Evolutionary conservation across 1,139 yeast genomes (phyloP).

Genomic region (Yamadazyma spencermartinsiae): DNA sequence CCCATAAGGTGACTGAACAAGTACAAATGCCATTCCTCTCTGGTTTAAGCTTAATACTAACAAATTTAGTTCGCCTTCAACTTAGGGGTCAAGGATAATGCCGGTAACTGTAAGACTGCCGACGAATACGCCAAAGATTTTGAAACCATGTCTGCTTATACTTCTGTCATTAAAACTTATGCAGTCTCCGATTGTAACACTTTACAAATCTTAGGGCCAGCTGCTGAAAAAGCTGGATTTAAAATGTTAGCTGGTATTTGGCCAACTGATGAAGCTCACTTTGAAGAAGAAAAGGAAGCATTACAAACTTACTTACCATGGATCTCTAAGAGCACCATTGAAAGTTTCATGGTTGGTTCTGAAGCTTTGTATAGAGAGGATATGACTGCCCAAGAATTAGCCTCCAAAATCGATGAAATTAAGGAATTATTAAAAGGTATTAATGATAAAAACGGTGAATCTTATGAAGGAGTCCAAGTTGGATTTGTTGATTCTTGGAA

Average conservation of each 20-base stretch:
- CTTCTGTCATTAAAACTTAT: conserved; percentile 72
- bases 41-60: conserved; percentile 21
- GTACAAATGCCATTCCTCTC: no score
- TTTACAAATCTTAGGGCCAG: conserved; percentile 79
- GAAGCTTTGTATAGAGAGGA: conserved; percentile 90
- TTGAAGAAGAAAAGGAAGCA: conserved; percentile 67
- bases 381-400: conserved; percentile 67
- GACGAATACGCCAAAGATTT: conserved; percentile 69
- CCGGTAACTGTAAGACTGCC: conserved; percentile 71
- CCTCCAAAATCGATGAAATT: conserved; percentile 59
- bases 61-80: conserved; percentile 61
- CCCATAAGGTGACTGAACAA: no score
- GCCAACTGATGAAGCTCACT: conserved; percentile 85
- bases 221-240: conserved; percentile 75
- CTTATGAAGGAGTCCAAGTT: conserved; percentile 70
- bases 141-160: conserved; percentile 51
- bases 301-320: conserved; percentile 66
- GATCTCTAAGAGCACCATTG: conserved; percentile 65
- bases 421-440: conserved; percentile 57
- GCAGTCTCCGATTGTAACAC: conserved; percentile 90
- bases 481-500: conserved; percentile 98
- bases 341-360: conserved; percentile 82
- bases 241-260: conserved; percentile 78
- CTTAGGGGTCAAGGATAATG: conserved; percentile 72
- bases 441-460: conserved; percentile 77